A percentile compares a stretch with the other conserved stretches of the same genome.
Evolutionary conservation across 129 eudicot genomes (phyloP).

Genomic region (Flaveria brownii): DNA sequence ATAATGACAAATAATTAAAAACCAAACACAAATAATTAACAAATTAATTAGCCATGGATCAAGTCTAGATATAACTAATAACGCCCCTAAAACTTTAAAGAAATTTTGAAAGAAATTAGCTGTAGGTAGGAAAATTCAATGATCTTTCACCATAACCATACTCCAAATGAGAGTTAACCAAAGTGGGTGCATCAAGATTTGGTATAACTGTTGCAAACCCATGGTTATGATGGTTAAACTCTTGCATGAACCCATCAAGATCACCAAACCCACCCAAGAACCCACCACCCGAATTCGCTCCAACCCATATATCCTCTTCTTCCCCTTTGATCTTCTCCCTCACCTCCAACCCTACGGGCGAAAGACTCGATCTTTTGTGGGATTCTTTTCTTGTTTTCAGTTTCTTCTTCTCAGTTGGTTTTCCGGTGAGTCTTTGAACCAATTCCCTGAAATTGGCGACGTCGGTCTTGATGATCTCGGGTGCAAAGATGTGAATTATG

Average conservation of each 20-base stretch:
- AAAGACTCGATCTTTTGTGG: slow-evolving; percentile 37
- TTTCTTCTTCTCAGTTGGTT: slow-evolving; percentile 55
- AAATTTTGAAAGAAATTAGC: slow-evolving; percentile 22
- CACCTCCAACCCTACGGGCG: slow-evolving; percentile 34
- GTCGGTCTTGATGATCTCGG: slow-evolving; percentile 91
- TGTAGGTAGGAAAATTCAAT: slow-evolving; percentile 45
- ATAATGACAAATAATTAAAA: slow-evolving; percentile 14
- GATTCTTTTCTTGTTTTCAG: slow-evolving; percentile 30
- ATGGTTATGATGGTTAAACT: slow-evolving; percentile 45
- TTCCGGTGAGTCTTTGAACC: slow-evolving; percentile 87
- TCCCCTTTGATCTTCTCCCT: slow-evolving; percentile 75
- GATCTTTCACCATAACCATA: slow-evolving; percentile 52
- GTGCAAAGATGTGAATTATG: slow-evolving; percentile 91
- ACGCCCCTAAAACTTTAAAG: slow-evolving; percentile 17
- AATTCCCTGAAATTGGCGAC: slow-evolving; percentile 80
- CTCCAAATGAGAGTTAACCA: slow-evolving; percentile 52
- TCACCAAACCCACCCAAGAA: slow-evolving; percentile 71
- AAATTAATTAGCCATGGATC: slow-evolving; percentile 38
- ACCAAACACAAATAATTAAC: slow-evolving; percentile 38
- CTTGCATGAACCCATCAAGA: slow-evolving; percentile 85
- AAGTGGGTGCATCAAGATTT: slow-evolving; percentile 45
- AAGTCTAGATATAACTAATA: slow-evolving; percentile 28
- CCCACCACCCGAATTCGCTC: slow-evolving; percentile 74
- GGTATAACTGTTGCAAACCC: slow-evolving; percentile 47
- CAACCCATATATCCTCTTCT: slow-evolving; percentile 83